Evolutionary conservation across 2,329 filamentous ascomycete genomes (phyloP).

Genomic region (Talaromyces atroroseus): DNA sequence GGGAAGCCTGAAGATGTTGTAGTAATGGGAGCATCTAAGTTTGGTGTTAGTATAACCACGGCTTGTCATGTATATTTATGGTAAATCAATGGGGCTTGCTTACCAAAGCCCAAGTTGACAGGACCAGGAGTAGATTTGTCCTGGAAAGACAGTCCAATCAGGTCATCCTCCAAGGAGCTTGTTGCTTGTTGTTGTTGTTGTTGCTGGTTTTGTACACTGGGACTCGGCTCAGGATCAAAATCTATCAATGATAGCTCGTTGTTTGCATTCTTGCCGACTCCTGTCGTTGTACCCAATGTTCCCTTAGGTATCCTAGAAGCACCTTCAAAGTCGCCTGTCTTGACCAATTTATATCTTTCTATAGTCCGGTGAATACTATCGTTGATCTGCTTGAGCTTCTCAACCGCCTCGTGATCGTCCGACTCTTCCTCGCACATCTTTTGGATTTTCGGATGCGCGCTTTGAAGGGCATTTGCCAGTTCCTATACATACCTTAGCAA

Average conservation of each 20-base stretch:
- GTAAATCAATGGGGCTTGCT: background rate
- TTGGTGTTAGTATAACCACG: background rate
- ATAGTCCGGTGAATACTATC: slow-evolving; percentile 98
- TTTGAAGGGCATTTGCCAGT: slow-evolving; percentile 80
- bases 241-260: slow-evolving; percentile 92
- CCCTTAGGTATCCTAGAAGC: slow-evolving; percentile 80
- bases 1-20: slow-evolving; percentile 35
- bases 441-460: slow-evolving; percentile 95
- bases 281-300: slow-evolving; percentile 63
- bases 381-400: slow-evolving; percentile 93
- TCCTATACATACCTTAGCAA: slow-evolving; percentile 52
- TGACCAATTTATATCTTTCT: slow-evolving; percentile 90
- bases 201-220: slow-evolving; percentile 41
- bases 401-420: slow-evolving; percentile 91
- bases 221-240: slow-evolving; percentile 60
- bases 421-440: slow-evolving; percentile 99
- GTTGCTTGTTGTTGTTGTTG: slow-evolving; percentile 50
- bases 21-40: slow-evolving; percentile 18
- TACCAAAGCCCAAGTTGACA: slow-evolving; percentile 69
- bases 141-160: slow-evolving; percentile 79
- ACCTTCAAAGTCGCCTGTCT: slow-evolving; percentile 84
- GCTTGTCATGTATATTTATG: no score
- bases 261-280: slow-evolving; percentile 59
- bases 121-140: slow-evolving; percentile 66
- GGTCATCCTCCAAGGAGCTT: slow-evolving; percentile 76